A percentile compares a stretch with the other conserved stretches of the same genome.
These are phyloP conservation scores for Edaphochlamys debaryana DNA, from an alignment of 139 green algal genomes.

Conservation along the genomic window DNA sequence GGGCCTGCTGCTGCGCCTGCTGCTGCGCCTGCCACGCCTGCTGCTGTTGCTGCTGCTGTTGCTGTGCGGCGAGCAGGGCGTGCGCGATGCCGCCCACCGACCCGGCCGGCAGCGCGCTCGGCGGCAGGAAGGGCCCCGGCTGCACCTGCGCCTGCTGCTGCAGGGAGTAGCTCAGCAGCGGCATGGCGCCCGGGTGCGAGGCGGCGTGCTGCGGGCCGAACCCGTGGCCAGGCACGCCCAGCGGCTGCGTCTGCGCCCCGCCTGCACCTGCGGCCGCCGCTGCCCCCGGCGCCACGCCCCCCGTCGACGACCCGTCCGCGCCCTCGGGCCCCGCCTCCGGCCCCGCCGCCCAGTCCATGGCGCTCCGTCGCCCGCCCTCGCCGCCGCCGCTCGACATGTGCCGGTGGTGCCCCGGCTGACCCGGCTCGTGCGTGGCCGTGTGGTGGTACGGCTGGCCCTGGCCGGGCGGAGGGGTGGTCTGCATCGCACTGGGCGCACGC, in stretches of 20 bases:
- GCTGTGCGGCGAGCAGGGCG: slow-evolving; percentile 14
- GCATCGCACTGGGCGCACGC: slow-evolving; percentile 19
- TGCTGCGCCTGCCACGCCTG: neutral
- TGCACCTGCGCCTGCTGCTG: slow-evolving; percentile 13
- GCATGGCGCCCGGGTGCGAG: neutral
- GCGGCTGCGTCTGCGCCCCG: neutral
- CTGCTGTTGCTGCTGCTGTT: slow-evolving; percentile 28
- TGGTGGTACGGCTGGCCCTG: neutral
- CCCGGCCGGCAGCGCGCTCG: neutral
- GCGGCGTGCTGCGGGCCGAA: neutral
- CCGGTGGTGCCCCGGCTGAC: neutral
- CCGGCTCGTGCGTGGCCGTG: neutral
- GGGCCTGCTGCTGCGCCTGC: slow-evolving; percentile 17
- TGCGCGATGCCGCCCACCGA: slow-evolving; percentile 27
- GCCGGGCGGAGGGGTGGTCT: slow-evolving; percentile 23
- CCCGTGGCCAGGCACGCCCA: neutral
- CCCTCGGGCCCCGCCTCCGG: neutral
- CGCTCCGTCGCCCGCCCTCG: neutral
- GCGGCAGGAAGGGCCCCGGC: neutral
- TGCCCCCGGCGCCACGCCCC: neutral
- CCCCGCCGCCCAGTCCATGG: slow-evolving; percentile 20
- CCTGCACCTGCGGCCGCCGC: neutral
- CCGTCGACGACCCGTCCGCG: neutral
- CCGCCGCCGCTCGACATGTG: neutral
- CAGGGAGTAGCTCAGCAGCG: neutral